Base-by-base conservation (phyloP, 2,329 filamentous ascomycete genomes). In the Colletotrichum tropicicola region DNA sequence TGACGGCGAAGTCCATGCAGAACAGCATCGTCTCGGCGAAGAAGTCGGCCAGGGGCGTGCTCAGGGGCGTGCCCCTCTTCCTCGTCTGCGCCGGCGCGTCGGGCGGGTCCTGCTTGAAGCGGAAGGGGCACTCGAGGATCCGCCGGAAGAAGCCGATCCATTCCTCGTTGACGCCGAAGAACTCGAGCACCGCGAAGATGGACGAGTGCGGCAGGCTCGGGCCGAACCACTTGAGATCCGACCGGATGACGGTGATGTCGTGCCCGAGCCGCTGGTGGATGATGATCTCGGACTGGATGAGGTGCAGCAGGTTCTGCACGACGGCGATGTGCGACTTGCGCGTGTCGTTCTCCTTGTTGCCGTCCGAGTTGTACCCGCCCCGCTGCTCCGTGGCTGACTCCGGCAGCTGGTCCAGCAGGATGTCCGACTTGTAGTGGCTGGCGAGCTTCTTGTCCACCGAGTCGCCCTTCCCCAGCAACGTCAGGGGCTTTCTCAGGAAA, bases 1-100 rank as follows among this genome's bases (percentile, higher is more conserved):
- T 90, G 62, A 90, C 83, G 0, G 87, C 82, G 68, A 85, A 89
- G 69, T 90, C 88, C 70, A 90, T 81, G 68, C 84, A 86, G 71
- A 90, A 90, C 1, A 91, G 77, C 21, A 89, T 74, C 0, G 80
- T 73, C 73, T 91, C 88, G 5, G 86, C 84, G 41, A 89, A 81
- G 12, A 84, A 77, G 60, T 86, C 82, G 13, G 85, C 85, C 2
- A 90, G 73, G 1, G 83, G 77, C 69, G 88, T 85, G 45, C 82
- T 83, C 66, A 87, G 83, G 2, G 87, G 87, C 15, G 86, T 81
- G 12, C 87, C 88, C 23, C 84, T 80, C 68, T 78, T 81, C 6
- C 88, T 81, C 6, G 77, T 70, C 32, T 77, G 80, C 3, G 77
- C 67, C 25, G 77, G 64, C 0, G 79, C 78, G 17, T 78, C 74